These are phyloP conservation scores for Flammula alnicola DNA, from an alignment of 1,284 basidiomycete genomes.

Conservation along the genomic window DNA sequence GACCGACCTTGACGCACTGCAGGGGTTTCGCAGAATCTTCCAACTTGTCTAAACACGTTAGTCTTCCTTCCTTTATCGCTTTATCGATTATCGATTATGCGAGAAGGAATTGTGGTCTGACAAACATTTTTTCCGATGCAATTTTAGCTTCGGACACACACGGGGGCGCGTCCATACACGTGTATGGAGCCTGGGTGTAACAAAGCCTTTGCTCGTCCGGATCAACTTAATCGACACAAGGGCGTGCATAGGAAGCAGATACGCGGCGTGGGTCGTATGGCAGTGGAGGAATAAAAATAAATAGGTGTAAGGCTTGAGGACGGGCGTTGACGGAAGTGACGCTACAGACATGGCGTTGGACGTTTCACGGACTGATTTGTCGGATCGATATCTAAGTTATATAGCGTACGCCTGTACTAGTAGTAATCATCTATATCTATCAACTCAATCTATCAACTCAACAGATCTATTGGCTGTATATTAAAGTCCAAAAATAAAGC, in stretches of 20 bases:
- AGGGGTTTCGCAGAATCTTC: conserved; percentile 93
- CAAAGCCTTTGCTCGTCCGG: conserved; percentile 83
- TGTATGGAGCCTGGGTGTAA: conserved; percentile 79
- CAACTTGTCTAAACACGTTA: conserved; percentile 91
- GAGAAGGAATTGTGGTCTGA: no score
- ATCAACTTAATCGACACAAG: conserved; percentile 72
- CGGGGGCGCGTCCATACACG: conserved; percentile 83
- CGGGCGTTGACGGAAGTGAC: no score
- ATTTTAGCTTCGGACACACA: conserved; percentile 86
- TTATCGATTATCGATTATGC: no score
- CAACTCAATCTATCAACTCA: no score
- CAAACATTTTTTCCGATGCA: no score
- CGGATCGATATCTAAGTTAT: no score
- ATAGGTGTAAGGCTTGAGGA: no score
- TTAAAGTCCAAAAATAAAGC: neutral
- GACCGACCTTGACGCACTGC: no score
- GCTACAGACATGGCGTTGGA: no score
- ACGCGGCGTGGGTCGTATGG: conserved; percentile 16
- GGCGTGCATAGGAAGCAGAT: conserved; percentile 52
- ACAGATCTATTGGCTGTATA: conserved; percentile 1
- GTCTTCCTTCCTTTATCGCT: conserved; percentile 26
- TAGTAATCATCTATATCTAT: no score
- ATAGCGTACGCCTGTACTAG: no score
- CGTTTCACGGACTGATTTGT: no score
- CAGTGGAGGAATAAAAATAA: conserved; percentile 12